Conservation (phyloP, 2,329 filamentous ascomycete genomes). For the Lasiodiplodia sp. region DNA sequence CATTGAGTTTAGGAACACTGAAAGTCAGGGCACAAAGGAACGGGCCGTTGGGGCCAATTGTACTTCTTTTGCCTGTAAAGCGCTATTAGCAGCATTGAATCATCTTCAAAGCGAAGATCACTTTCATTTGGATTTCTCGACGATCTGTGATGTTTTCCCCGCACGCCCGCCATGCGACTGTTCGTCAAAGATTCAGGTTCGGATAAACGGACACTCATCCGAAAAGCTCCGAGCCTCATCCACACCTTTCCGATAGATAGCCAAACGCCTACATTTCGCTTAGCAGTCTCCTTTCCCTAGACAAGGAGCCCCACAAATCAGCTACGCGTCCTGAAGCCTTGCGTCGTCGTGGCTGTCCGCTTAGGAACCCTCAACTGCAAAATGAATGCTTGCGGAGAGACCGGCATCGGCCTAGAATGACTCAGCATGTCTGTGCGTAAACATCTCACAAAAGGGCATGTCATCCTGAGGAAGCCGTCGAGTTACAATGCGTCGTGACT, state of each 20-base stretch:
- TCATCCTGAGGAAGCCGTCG: not conserved
- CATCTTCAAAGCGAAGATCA: not conserved
- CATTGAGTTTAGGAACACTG: not conserved
- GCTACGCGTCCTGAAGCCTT: not conserved
- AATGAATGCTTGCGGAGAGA: not conserved
- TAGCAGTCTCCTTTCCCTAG: not conserved
- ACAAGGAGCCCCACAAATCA: not conserved
- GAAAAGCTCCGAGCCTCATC: slow-evolving; percentile 21
- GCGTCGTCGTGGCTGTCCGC: not conserved
- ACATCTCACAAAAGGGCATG: not conserved
- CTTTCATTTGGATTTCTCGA: not conserved
- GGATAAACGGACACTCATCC: slow-evolving; percentile 16
- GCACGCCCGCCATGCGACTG: not conserved
- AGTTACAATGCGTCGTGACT: not conserved
- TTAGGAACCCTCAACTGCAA: not conserved
- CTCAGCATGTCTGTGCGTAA: not conserved
- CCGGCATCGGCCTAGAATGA: not conserved
- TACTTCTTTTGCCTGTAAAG: not conserved
- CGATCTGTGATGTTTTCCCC: not conserved
- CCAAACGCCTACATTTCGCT: not conserved
- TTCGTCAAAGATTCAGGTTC: not conserved
- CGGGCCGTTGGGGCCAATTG: slow-evolving; percentile 11
- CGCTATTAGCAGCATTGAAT: slow-evolving; percentile 1
- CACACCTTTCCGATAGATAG: not conserved
- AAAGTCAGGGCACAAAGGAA: slow-evolving; percentile 2